Base-by-base conservation (phyloP, 257 asterid species). In the Fraxinus excelsior region DNA sequence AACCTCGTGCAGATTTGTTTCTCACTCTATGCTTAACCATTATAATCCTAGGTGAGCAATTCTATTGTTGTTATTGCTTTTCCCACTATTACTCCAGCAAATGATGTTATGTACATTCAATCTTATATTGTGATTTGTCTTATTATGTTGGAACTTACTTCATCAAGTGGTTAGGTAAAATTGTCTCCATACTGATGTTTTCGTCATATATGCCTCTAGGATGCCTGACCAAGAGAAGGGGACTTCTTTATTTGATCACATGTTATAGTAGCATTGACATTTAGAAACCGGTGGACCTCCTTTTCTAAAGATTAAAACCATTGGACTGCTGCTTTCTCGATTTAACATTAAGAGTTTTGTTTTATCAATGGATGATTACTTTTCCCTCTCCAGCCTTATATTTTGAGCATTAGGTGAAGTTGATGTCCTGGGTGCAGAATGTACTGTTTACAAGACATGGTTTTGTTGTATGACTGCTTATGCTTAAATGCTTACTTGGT, bases 281-380 rank as follows among this genome's bases (percentile, higher is more conserved):
- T 60, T 60, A 7, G 12, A 56, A 21, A 14, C 23, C 2, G 7
- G 23, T 51, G 60, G 25, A 51, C 18, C 60, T 51, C 26, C 26
- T 53, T 53, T 53, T 53, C 64, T 18, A 7, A 26, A 19, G 1
- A 19, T 60, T 9, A 60, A 60, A 60, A 60, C 16, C 32, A 23
- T 3, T 60, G 38, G 37, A 51, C 31, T 38, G 14, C 37, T 40
- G 18, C 44, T 38, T 26, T 60, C 3, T 53, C 0, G 26, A 53
- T 53, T 53, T 18, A 19, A 53, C 23, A 18, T 56, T 56, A n/a
- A 56, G 66, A 56, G 23, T 56, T 42, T 7, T 32, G 12, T 49
- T 16, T 46, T 23, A 35, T 71, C 37, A 23, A 21, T 65, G 38
- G 42, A 42, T 60, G 76, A 42, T 80, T 80, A 46, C 31, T n/a